phyloP scores from a whole-genome alignment of 1,139 yeast genomes.

The Yarrowia galli region DNA sequence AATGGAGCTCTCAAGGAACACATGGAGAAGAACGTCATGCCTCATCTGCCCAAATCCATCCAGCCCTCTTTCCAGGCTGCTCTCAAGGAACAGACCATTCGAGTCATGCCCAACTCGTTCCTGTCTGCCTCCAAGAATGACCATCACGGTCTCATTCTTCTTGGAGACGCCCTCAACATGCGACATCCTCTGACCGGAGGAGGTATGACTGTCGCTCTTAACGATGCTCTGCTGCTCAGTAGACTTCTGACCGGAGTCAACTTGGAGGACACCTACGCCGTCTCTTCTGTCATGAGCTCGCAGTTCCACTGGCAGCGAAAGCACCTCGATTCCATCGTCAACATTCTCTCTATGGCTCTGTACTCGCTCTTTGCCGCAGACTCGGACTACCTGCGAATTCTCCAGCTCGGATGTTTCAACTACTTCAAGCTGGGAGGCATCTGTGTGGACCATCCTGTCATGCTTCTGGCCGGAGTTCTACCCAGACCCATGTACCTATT shows the following conservation, averaged over 20 bases:
- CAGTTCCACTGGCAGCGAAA: slow-evolving; percentile 82
- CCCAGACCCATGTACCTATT: slow-evolving; percentile 79
- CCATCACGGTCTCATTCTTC: slow-evolving; percentile 77
- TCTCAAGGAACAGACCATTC: slow-evolving; percentile 62
- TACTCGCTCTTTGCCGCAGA: slow-evolving; percentile 92
- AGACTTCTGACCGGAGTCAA: slow-evolving; percentile 54
- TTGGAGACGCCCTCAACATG: slow-evolving; percentile 97
- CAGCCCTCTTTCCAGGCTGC: slow-evolving; percentile 72
- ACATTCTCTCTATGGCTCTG: slow-evolving; percentile 88
- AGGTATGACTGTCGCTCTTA: slow-evolving; percentile 97
- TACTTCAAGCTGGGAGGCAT: slow-evolving; percentile 87
- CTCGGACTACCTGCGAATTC: slow-evolving; percentile 63
- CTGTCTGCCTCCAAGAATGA: slow-evolving; percentile 73
- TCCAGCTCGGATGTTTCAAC: slow-evolving; percentile 88
- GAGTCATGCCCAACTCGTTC: slow-evolving; percentile 94
- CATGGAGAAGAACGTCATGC: slow-evolving; percentile 65
- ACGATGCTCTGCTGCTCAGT: slow-evolving; percentile 77
- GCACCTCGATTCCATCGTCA: slow-evolving; percentile 79
- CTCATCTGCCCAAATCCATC: slow-evolving; percentile 69
- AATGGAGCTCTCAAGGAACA: slow-evolving; percentile 68
- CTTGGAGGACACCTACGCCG: slow-evolving; percentile 54
- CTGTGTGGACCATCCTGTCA: slow-evolving; percentile 79
- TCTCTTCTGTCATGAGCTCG: slow-evolving; percentile 65
- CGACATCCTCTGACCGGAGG: slow-evolving; percentile 99
- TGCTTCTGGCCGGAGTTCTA: slow-evolving; percentile 79